These are phyloP conservation scores for Lactarius vividus DNA, from an alignment of 768 basidiomycete species.

Conservation along the genomic window DNA sequence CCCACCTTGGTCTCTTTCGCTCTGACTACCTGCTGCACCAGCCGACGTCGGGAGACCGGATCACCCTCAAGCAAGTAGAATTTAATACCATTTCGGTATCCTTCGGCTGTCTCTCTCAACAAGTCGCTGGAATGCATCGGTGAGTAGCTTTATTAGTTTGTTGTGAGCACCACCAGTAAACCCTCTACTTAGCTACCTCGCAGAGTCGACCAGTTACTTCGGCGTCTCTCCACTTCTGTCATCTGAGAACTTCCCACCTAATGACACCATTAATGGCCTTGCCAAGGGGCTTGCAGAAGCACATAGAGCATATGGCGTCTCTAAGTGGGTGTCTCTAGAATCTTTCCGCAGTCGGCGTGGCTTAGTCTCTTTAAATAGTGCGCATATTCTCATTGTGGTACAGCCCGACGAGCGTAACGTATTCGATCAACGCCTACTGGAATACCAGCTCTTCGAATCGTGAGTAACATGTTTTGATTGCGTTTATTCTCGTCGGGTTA, in stretches of 20 bases:
- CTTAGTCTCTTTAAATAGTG: slow-evolving; percentile 34
- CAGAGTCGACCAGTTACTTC: slow-evolving; percentile 65
- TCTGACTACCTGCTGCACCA: slow-evolving; percentile 91
- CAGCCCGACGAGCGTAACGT: slow-evolving; percentile 88
- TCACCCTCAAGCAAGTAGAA: slow-evolving; percentile 87
- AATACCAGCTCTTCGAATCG: slow-evolving; percentile 83
- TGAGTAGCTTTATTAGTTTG: slow-evolving; percentile 33
- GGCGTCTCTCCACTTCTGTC: slow-evolving; percentile 51
- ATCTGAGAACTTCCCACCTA: slow-evolving; percentile 62
- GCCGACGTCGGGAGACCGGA: slow-evolving; percentile 35
- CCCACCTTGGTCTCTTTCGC: slow-evolving; percentile 88
- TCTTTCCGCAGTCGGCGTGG: not conserved
- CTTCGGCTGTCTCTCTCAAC: slow-evolving; percentile 77
- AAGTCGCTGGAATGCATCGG: slow-evolving; percentile 72
- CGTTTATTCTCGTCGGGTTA: not conserved
- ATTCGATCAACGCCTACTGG: slow-evolving; percentile 88
- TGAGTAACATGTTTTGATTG: slow-evolving; percentile 36
- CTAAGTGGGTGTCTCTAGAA: slow-evolving; percentile 41
- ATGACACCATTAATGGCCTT: slow-evolving; percentile 67
- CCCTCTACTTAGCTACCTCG: slow-evolving; percentile 54
- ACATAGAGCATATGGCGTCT: slow-evolving; percentile 67
- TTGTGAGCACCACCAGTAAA: not conserved
- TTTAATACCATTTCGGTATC: slow-evolving; percentile 96
- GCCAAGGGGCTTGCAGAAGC: slow-evolving; percentile 76
- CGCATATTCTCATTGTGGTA: slow-evolving; percentile 81